A percentile compares a stretch with the other conserved stretches of the same genome.
These are phyloP conservation scores for Colletotrichum navitas DNA, from an alignment of 2,329 filamentous ascomycete genomes.

Conservation along the genomic window DNA sequence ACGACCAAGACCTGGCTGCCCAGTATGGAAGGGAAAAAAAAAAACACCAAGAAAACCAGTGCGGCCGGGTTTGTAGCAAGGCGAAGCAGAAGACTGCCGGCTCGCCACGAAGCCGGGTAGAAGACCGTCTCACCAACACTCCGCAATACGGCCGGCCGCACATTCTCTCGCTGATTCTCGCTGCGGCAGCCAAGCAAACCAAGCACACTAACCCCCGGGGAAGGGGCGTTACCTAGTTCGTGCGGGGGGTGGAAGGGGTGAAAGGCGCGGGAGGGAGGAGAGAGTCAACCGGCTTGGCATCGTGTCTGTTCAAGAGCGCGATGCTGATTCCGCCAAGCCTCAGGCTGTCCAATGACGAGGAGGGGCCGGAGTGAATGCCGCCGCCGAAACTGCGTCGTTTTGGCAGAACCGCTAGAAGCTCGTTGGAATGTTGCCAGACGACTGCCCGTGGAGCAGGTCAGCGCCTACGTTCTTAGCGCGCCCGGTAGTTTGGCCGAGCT, in stretches of 20 bases:
- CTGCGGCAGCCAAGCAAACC: conserved; percentile 20
- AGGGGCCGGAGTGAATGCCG: neutral
- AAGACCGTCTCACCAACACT: conserved; percentile 24
- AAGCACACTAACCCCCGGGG: neutral
- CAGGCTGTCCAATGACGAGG: conserved; percentile 8
- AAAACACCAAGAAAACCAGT: neutral
- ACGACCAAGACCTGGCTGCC: neutral
- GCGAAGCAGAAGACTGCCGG: neutral
- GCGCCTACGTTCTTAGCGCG: neutral
- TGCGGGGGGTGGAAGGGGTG: conserved; percentile 1
- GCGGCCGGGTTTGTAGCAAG: neutral
- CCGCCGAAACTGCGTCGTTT: neutral
- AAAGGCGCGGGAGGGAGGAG: neutral
- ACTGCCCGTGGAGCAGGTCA: neutral
- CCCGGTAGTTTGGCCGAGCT: conserved; percentile 29
- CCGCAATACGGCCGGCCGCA: conserved; percentile 29
- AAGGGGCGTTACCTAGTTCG: neutral
- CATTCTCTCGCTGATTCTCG: conserved; percentile 40
- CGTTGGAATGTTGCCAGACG: conserved; percentile 10
- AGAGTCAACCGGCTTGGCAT: conserved; percentile 5
- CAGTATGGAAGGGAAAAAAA: too few relatives aligned
- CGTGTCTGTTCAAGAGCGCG: neutral
- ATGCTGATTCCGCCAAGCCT: neutral
- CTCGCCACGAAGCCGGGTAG: conserved; percentile 19
- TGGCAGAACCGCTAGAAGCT: conserved; percentile 17